Conservation (phyloP, 192 early-diverging fungal species). For the Mortierella antarctica region DNA sequence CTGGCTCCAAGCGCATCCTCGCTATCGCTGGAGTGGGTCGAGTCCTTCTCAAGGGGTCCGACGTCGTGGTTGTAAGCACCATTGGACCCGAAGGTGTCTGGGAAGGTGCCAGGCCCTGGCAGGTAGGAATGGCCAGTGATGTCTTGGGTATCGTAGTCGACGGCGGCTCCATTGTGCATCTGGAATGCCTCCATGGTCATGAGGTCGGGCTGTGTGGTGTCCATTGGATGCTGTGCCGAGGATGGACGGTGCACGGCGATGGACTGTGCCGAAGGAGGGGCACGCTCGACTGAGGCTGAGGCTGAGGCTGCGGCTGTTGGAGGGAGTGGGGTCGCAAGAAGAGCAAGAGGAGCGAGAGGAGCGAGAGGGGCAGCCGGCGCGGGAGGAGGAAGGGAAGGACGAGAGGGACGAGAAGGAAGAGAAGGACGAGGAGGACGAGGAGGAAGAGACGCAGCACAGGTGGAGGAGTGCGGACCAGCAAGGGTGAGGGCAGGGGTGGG, state of each 20-base stretch:
- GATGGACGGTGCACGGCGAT: neutral
- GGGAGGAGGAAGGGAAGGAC: constrained; percentile 5
- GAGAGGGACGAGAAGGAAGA: neutral
- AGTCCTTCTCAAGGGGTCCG: constrained; percentile 5
- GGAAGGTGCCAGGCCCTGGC: constrained; percentile 19
- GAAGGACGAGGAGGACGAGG: neutral
- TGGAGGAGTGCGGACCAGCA: neutral
- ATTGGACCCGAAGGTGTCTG: constrained; percentile 7
- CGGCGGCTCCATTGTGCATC: constrained; percentile 1
- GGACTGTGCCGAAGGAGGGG: neutral
- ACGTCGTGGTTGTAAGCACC: neutral
- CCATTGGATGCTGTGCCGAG: constrained; percentile 7
- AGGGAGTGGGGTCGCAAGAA: neutral
- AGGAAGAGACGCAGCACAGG: neutral
- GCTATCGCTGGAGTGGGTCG: constrained; percentile 8
- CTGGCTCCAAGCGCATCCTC: neutral
- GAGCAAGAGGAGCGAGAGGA: neutral
- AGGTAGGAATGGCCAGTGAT: neutral
- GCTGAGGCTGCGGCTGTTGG: neutral
- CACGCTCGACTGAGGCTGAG: neutral
- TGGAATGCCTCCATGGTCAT: constrained; percentile 48
- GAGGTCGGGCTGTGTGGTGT: constrained; percentile 22
- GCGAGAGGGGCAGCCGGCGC: neutral
- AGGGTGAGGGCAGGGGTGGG: neutral
- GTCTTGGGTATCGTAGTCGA: constrained; percentile 6